These are phyloP conservation scores for Cymbopogon citratus DNA, from an alignment of 176 grass and related monocot species.

Conservation along the genomic window DNA sequence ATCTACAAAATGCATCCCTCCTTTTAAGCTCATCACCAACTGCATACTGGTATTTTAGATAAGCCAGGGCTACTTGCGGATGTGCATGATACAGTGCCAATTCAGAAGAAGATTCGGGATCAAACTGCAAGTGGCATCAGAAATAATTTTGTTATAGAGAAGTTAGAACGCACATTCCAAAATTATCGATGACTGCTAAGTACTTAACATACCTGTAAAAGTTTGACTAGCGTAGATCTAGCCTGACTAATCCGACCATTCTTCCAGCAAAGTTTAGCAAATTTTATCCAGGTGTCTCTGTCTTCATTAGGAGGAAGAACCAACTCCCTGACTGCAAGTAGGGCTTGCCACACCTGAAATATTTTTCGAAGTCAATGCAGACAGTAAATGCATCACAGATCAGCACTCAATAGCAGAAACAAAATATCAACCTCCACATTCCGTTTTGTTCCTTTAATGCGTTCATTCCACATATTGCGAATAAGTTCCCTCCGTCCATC, in stretches of 20 bases:
- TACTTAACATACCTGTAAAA: slow-evolving; percentile 63
- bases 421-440: slow-evolving; percentile 85
- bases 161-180: neutral
- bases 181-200: neutral
- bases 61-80: slow-evolving; percentile 88
- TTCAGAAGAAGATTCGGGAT: slow-evolving; percentile 81
- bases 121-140: slow-evolving; percentile 50
- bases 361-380: slow-evolving; percentile 15
- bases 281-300: slow-evolving; percentile 96
- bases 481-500: slow-evolving; percentile 89
- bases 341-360: slow-evolving; percentile 89
- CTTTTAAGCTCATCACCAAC: slow-evolving; percentile 84
- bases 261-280: slow-evolving; percentile 95
- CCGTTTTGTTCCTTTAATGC: slow-evolving; percentile 89
- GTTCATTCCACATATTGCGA: slow-evolving; percentile 98
- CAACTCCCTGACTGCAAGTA: slow-evolving; percentile 87
- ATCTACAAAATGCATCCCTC: slow-evolving; percentile 69
- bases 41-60: slow-evolving; percentile 91
- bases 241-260: slow-evolving; percentile 93
- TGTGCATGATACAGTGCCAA: slow-evolving; percentile 61
- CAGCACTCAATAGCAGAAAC: slow-evolving; percentile 10
- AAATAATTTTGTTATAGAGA: slow-evolving; percentile 18
- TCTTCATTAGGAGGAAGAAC: slow-evolving; percentile 99
- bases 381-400: neutral
- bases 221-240: slow-evolving; percentile 93